Evolutionary conservation across 2,329 filamentous ascomycete genomes (phyloP), one percentile per base, ranked within the genome.

Genomic region (Gliomastix tumulicola): DNA sequence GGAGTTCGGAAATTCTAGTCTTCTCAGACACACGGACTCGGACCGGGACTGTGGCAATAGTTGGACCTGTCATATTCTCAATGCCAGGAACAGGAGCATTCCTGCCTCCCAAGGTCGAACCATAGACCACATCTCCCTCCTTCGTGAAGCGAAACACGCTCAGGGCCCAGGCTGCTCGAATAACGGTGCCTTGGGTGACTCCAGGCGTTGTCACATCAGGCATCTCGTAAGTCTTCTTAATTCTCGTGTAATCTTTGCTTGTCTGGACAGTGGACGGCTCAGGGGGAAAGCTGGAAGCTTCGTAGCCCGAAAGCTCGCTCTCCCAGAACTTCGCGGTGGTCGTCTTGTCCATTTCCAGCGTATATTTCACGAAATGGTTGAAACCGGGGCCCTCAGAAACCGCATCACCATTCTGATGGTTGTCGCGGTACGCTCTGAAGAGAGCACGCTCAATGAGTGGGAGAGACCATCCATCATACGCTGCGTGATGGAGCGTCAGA

Each of bases 391-490:
- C 21, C 41, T 38, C 3, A 40, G 32, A 28, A 40, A 44, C 16
- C 7, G 9, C 5, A 15, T 7, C 22, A 34, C 35, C 12, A 3
- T 12, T n/a, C n/a, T 56, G 45, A 32, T 61, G 64, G 5, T 56
- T 57, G 22, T 48, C 45, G 38, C 64, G 62, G 25, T 67, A 53
- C 34, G 55, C 53, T 15, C 63, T 62, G 21, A 66, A 53, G 7
- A 47, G 27, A 1, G 19, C 16, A n/a, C 32, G 23, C 12, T 40
- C 15, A 2, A 68, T 45, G 7, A 67, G 48, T 6, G 57, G 57
- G 59, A 68, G 60, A 2, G 61, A 66, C 67, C 69, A 71, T 15
- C 69, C 69, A 35, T 74, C 70, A 39, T 73, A 74, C 1, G 71
- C 48, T 9, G 62, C 62, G 42, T 74, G 69, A 16, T 49, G 46